Evolutionary conservation across 805 yeast genomes (phyloP), one percentile per base, ranked within the genome.

Genomic region (Yarrowia sp.): DNA sequence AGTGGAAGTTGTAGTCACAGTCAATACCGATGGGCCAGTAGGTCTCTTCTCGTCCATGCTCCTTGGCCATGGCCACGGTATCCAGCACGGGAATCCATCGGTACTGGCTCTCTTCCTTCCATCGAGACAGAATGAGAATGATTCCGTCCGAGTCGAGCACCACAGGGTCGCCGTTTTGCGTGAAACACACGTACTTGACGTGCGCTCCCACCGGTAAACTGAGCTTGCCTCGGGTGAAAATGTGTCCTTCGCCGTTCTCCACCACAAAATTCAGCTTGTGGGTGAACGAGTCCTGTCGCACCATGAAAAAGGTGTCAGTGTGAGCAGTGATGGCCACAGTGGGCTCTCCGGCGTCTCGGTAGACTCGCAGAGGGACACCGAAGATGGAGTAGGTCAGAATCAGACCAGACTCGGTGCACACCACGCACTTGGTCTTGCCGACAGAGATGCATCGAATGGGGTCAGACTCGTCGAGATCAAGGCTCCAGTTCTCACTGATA

Each of bases 1-100:
- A 91, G 72, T 85, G 86, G 73, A 92, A 84, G 70, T 87, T 85
- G 58, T 69, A 56, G 70, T 90, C 92, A 64, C 83, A 84, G 69
- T 86, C 84, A 45, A 91, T 78, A 2, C 97, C 97, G 66, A 94
- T 80, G 26, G 98, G 98, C 98, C 98, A 92, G 72, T 89, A 88
- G 67, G 83, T 83, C 77, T 91, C 86, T 70, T 85, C 84, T 65
- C 83, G 83, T 78, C 80, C 84, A 77, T 80, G 77, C 77, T 82
- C 70, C 83, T 85, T 74, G 75, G 75, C 46, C 4, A 76, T 75
- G 36, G 81, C 81, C 32, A 77, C 76, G 48, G 89, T 82, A 75
- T 91, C 91, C 69, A 94, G 80, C 12, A 94, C 73, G 0, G 98
- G 98, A 12, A 91, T 82, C 98, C 98, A 94, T 70, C 87, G 83